Evolutionary conservation across 495 filamentous ascomycete species (phyloP).

Genomic region (Hypoxylon subgilvum): DNA sequence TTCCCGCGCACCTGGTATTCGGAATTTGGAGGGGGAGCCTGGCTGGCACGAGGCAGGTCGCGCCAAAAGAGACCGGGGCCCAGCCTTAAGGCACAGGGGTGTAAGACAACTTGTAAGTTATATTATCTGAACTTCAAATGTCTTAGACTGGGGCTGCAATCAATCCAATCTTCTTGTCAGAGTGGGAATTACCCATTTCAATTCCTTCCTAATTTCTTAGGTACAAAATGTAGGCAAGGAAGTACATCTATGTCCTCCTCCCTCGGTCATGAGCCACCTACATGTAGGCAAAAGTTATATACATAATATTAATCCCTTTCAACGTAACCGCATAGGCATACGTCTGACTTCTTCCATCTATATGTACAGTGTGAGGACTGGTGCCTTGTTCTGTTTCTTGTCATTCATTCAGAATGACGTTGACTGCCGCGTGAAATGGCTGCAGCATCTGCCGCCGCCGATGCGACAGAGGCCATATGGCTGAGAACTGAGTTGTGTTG

Average conservation of each 20-base stretch:
- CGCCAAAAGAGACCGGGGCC: slow-evolving; percentile 3
- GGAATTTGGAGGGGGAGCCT: slow-evolving; percentile 9
- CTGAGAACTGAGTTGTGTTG: slow-evolving; percentile 37
- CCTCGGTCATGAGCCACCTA: not conserved
- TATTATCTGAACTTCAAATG: slow-evolving; percentile 11
- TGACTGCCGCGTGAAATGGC: slow-evolving; percentile 34
- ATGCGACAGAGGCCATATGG: slow-evolving; percentile 41
- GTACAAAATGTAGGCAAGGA: too few relatives aligned
- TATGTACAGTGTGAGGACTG: slow-evolving; percentile 22
- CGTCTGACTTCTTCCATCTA: not conserved
- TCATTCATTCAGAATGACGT: slow-evolving; percentile 24
- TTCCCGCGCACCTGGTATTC: slow-evolving; percentile 28
- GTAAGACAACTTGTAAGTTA: not conserved
- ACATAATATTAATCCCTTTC: slow-evolving; percentile 2
- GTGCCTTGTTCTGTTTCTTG: not conserved
- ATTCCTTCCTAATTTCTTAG: slow-evolving; percentile 10
- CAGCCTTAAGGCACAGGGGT: not conserved
- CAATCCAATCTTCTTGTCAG: not conserved
- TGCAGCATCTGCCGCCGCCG: slow-evolving; percentile 42
- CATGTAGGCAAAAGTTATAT: slow-evolving; percentile 3
- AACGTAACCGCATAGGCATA: slow-evolving; percentile 4
- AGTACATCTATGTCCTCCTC: too few relatives aligned
- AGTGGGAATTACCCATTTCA: not conserved
- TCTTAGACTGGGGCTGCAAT: slow-evolving; percentile 7
- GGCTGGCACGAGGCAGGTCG: slow-evolving; percentile 5